A percentile compares a stretch with the other conserved stretches of the same genome.
phyloP scores from a whole-genome alignment of 2,329 filamentous ascomycete species.

The Gliomastix tumulicola region DNA sequence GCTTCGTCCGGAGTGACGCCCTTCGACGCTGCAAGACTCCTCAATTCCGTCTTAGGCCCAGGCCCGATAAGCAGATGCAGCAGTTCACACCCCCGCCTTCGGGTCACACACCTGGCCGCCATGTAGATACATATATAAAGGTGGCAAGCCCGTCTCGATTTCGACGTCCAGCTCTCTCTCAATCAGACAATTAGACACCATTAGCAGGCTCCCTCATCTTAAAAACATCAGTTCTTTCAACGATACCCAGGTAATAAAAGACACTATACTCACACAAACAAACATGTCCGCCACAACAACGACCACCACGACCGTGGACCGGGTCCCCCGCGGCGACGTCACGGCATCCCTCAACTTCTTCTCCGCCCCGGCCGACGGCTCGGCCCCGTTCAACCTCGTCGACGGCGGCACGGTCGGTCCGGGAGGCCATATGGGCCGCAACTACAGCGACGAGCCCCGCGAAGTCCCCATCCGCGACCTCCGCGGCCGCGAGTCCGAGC shows the following conservation, averaged over 20 bases:
- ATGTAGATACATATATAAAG: too few relatives aligned
- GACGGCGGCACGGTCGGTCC: conserved; percentile 56
- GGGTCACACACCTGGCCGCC: too few relatives aligned
- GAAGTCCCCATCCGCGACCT: conserved; percentile 62
- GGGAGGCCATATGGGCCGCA: too few relatives aligned
- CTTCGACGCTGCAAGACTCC: too few relatives aligned
- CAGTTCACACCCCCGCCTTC: too few relatives aligned
- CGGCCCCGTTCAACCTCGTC: conserved; percentile 60
- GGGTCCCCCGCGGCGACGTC: conserved; percentile 52
- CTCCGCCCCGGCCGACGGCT: conserved; percentile 50
- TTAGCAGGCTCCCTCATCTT: too few relatives aligned
- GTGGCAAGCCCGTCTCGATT: too few relatives aligned
- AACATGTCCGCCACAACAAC: conserved; percentile 16
- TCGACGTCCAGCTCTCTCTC: neutral
- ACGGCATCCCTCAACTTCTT: conserved; percentile 61
- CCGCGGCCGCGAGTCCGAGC: conserved; percentile 61
- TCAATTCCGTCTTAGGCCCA: too few relatives aligned
- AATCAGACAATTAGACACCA: too few relatives aligned
- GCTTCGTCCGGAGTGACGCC: too few relatives aligned
- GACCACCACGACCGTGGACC: conserved; percentile 24
- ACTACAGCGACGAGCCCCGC: conserved; percentile 47
- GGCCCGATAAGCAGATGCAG: too few relatives aligned
- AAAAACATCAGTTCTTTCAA: too few relatives aligned
- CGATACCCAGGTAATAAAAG: neutral
- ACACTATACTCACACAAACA: neutral